Evolutionary conservation across 495 filamentous ascomycete species (phyloP).

Genomic region (Neurospora terricola): DNA sequence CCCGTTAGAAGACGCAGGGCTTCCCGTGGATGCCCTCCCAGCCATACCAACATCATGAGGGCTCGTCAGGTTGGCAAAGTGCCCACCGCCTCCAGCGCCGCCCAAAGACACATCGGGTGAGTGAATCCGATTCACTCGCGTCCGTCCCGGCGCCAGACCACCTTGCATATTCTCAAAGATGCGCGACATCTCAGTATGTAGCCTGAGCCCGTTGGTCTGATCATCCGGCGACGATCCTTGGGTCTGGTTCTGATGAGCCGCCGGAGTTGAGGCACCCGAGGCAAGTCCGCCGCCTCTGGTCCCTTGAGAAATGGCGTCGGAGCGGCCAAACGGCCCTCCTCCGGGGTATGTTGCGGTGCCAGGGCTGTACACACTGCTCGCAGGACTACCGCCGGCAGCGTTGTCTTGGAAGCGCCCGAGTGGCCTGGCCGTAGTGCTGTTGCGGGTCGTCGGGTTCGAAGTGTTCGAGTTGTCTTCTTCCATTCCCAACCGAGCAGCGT

Average conservation of each 20-base stretch:
- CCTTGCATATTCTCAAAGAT: conserved; percentile 26
- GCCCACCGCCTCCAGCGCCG: neutral
- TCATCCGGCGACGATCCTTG: conserved; percentile 10
- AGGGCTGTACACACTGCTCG: neutral
- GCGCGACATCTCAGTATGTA: conserved; percentile 37
- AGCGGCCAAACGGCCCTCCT: neutral
- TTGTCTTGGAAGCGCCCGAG: neutral
- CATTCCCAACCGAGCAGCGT: conserved; percentile 73
- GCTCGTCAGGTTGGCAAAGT: neutral
- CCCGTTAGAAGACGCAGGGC: neutral
- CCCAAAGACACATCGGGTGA: neutral
- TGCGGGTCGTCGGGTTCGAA: neutral
- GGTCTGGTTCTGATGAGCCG: neutral
- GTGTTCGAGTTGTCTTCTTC: conserved; percentile 17
- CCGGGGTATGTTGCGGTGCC: neutral
- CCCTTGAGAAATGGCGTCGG: neutral
- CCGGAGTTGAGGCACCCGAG: conserved; percentile 5
- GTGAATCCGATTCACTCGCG: conserved; percentile 16
- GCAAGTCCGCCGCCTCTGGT: neutral
- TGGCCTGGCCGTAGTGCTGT: neutral
- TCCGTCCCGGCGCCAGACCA: conserved; percentile 11
- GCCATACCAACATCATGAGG: neutral
- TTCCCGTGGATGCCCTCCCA: neutral
- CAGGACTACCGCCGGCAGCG: neutral
- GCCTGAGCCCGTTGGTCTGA: conserved; percentile 24